These are phyloP conservation scores for Acanthamoeba royreba DNA, from an alignment of 208 protist species.

Conservation along the genomic window DNA sequence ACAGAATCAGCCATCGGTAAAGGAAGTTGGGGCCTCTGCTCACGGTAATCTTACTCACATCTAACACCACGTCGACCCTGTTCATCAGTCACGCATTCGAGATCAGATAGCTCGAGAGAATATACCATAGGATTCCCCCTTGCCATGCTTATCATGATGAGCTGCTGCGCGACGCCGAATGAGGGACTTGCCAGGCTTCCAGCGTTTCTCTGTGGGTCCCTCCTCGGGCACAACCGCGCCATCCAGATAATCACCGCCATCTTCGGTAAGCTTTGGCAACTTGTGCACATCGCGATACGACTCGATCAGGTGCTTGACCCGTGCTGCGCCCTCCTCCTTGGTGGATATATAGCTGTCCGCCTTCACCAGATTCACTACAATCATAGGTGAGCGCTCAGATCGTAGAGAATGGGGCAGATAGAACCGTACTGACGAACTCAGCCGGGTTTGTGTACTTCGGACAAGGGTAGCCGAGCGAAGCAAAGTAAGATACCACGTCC, in stretches of 20 bases:
- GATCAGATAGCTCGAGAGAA: background rate
- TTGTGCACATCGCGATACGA: background rate
- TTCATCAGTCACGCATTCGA: background rate
- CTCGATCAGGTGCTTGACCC: background rate
- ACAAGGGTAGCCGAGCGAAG: conserved; percentile 44
- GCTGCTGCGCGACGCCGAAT: background rate
- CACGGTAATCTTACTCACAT: background rate
- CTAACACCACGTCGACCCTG: no score
- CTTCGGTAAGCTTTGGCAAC: background rate
- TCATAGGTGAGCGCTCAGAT: background rate
- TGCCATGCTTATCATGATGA: no score
- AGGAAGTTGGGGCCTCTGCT: background rate
- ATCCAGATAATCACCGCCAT: background rate
- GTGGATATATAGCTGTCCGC: conserved; percentile 25
- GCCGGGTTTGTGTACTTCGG: conserved; percentile 52
- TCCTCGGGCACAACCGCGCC: background rate
- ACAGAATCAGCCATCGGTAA: background rate
- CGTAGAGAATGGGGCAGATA: background rate
- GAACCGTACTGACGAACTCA: conserved; percentile 15
- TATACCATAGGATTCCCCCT: background rate
- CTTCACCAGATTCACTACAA: conserved; percentile 33
- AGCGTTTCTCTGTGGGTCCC: no score
- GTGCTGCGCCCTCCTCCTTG: background rate
- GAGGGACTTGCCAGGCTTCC: no score
- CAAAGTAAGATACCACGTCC: conserved; percentile 47